phyloP scores from a whole-genome alignment of 306 rosid species.

The Cicer chorassanicum region DNA sequence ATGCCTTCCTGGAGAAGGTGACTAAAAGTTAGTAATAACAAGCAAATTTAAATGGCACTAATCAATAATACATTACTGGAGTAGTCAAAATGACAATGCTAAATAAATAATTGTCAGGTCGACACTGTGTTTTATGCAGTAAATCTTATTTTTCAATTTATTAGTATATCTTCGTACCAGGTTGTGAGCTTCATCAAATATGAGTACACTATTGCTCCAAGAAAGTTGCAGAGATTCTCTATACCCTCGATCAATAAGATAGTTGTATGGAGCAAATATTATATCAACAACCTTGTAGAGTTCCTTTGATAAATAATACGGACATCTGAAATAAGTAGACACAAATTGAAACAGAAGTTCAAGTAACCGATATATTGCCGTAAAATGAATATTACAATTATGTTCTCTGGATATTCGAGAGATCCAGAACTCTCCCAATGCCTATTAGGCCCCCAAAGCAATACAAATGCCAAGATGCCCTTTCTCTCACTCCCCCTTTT shows the following conservation, averaged over 20 bases:
- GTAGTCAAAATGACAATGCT: constrained; percentile 28
- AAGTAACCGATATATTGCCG: neutral
- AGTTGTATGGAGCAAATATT: constrained; percentile 90
- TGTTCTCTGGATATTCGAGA: too few species aligned
- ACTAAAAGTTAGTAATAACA: constrained; percentile 42
- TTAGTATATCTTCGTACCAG: constrained; percentile 58
- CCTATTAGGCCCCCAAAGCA: too few species aligned
- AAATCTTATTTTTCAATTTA: constrained; percentile 41
- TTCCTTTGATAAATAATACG: constrained; percentile 87
- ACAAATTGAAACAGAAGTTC: constrained; percentile 42
- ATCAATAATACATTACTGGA: constrained; percentile 36
- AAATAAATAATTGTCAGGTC: constrained; percentile 18
- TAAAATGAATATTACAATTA: too few species aligned
- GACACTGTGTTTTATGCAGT: constrained; percentile 28
- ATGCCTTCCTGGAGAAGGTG: constrained; percentile 77
- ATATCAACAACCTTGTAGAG: constrained; percentile 84
- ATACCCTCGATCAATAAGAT: constrained; percentile 78
- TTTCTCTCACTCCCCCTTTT: too few species aligned
- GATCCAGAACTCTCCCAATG: too few species aligned
- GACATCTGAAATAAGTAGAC: constrained; percentile 69
- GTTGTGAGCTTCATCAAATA: constrained; percentile 99
- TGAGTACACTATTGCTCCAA: constrained; percentile 81
- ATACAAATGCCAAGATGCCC: too few species aligned
- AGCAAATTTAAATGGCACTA: constrained; percentile 39
- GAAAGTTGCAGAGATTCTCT: constrained; percentile 62